Evolutionary conservation across 345 rosid genomes (phyloP), one percentile per base, ranked within the genome.

Genomic region (Leavenworthia alabamica): DNA sequence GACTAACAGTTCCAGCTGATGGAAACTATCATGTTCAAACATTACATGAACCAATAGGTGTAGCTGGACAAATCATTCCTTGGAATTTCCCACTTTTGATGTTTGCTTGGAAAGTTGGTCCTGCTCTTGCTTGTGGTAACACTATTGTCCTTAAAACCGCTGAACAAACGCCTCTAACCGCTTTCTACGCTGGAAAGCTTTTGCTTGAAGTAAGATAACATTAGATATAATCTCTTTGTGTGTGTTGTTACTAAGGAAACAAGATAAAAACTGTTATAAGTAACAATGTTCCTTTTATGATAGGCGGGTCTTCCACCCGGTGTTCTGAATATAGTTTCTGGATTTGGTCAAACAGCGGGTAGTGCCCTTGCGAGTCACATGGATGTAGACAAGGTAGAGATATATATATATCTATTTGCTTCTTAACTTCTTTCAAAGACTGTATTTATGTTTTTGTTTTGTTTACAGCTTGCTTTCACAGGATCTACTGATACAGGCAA

Each of bases 301-400:
- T 73, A 91, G 96, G 96, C 98, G 17, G 95, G 96, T 66, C 90
- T 88, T 60, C 97, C 97, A 59, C 88, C 86, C 0, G 96, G 97
- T 62, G 97, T 90, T 74, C 44, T 91, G 73, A 91, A 88, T 55
- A 62, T 91, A 22, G 88, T 91, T 72, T 88, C 94, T 41, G 92
- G 96, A 47, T 88, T 39, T 37, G 96, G 98, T 73, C 82, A 85
- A 20, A 86, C 89, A 5, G 96, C 95, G 1, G 98, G 98, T 72
- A 84, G 89, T 29, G 65, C 98, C 49, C 86, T 91, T 24, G 95
- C 92, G 2, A 78, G 90, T 70, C 96, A 91, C 68, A 84, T 86
- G 90, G 84, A 84, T 74, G 98, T 91, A n/a, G 98, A 91, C 79
- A 88, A 91, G 98, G 98, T 91, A 12, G 12, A 59, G 3, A 66